A percentile compares a stretch with the other conserved stretches of the same genome.
Conservation (phyloP, 2,329 filamentous ascomycete genomes). For the Neofusicoccum cordaticola region DNA sequence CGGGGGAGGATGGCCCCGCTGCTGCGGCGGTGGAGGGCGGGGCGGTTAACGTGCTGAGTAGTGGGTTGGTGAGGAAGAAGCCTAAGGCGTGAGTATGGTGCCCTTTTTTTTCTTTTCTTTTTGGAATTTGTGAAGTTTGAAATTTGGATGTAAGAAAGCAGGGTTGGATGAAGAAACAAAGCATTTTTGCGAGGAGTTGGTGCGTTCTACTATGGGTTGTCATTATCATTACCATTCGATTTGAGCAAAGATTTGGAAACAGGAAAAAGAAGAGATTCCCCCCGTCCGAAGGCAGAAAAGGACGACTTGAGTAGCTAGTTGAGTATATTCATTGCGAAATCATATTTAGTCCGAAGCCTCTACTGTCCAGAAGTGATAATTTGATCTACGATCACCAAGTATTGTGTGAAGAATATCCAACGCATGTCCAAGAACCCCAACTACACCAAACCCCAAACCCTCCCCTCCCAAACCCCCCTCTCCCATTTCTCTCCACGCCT, state of each 20-base stretch:
- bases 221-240: no score
- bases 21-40: not conserved
- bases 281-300: not conserved
- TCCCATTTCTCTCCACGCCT: no score
- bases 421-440: not conserved
- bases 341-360: not conserved
- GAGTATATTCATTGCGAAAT: not conserved
- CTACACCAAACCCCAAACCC: not conserved
- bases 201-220: not conserved
- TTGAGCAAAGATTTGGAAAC: no score
- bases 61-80: constrained; percentile 33
- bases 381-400: no score
- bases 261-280: not conserved
- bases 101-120: no score
- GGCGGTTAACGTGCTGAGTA: constrained; percentile 12
- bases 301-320: not conserved
- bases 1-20: not conserved
- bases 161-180: no score
- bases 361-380: no score
- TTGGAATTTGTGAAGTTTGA: no score
- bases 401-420: no score
- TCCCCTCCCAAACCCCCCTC: not conserved
- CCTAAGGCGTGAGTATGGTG: constrained; percentile 21
- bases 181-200: not conserved
- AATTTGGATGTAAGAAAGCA: no score